Conservation (phyloP, 1,284 basidiomycete species). For the Rhodotorula sp. region DNA sequence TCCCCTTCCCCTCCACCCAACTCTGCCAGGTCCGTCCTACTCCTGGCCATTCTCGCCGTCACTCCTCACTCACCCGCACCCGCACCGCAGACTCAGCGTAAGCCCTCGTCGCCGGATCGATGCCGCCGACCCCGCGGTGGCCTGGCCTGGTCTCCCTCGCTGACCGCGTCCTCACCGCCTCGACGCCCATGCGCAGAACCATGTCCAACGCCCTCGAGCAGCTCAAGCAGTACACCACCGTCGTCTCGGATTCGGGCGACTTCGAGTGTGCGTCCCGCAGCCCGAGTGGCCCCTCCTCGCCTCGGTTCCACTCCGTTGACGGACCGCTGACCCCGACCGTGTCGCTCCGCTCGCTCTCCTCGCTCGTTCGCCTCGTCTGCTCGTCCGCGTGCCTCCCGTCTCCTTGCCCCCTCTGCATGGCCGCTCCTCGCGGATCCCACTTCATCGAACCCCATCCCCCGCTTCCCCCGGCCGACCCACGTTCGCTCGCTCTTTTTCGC, state of each 20-base stretch:
- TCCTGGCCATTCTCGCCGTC: too few species aligned
- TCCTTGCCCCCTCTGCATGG: not conserved
- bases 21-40: too few species aligned
- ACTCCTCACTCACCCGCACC: too few species aligned
- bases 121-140: not conserved
- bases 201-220: constrained; percentile 87
- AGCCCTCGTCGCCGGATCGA: not conserved
- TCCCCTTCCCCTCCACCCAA: not conserved
- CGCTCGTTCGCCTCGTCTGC: not conserved
- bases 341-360: not conserved
- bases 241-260: constrained; percentile 66
- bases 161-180: not conserved
- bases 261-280: constrained; percentile 61
- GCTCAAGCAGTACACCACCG: constrained; percentile 86
- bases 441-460: constrained; percentile 7
- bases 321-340: not conserved
- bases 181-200: constrained; percentile 33
- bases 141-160: not conserved
- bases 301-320: not conserved
- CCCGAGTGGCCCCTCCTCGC: not conserved
- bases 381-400: not conserved
- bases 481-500: not conserved
- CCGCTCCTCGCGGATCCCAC: not conserved
- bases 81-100: not conserved
- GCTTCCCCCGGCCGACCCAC: not conserved